Base-by-base conservation (phyloP, 2,329 filamentous ascomycete species). In the Aspergillus alliaceus region DNA sequence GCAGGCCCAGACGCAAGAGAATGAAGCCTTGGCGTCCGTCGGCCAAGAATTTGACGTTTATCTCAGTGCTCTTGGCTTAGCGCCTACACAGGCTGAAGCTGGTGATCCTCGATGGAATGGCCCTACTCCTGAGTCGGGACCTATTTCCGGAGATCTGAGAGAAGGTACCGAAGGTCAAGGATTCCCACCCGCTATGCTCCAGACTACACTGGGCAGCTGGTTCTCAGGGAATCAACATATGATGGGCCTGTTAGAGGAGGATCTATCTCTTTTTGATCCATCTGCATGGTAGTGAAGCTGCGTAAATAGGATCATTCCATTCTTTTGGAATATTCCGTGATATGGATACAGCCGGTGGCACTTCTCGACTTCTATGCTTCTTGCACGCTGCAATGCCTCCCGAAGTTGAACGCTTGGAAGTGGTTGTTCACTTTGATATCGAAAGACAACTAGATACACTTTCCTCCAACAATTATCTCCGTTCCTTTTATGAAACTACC, bases 401-500 rank as follows among this genome's bases (percentile, higher is more conserved):
- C 4, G 3, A 7, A 14, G 14, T 25, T 42, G 22, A 42, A 25
- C 25, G 35, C 22, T 14, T 14, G 8, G 8, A 29, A 24, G 14
- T 53, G 25, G 22, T 27, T 22, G 4, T 24, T 25, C 34, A 27
- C 12, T 42, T 4, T 12, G 20, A 24, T 31, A 18, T 2, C 7
- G 15, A 18, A 24, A 4, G 3, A 8, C 11, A 9, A 40, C 27
- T 65, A 75, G 51, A 75, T 69, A 63, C 72, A 75, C 59, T 75
- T 78, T 27, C 82, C 82, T 39, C 84, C 84, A 42, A 88, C 83
- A 53, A 89, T 84, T 59, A 91, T 76, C 60, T 89, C 87, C n/a
- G 87, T 80, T 0, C 89, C 89, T 0, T 88, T 90, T 60, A 92
- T 84, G 65, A 91, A 91, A 3, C 78, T 80, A 0, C 86, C 86